These are phyloP conservation scores for Coniochaeta sp. DNA, from an alignment of 2,329 filamentous ascomycete species.

Conservation along the genomic window DNA sequence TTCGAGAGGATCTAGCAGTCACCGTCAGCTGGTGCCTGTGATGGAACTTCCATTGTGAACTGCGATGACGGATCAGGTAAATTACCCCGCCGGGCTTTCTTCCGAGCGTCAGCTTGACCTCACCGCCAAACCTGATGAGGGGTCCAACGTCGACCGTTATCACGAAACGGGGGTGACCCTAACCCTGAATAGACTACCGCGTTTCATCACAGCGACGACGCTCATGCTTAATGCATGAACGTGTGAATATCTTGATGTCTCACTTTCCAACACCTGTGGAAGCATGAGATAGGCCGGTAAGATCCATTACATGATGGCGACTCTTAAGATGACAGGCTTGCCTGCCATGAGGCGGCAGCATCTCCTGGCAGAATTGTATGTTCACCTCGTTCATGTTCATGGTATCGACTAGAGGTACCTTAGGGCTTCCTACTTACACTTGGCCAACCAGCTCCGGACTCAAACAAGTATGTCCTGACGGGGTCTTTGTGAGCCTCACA, in stretches of 20 bases:
- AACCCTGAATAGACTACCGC: background rate
- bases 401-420: too few species aligned
- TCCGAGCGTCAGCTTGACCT: background rate
- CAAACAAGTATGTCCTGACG: slow-evolving; percentile 74
- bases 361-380: slow-evolving; percentile 75
- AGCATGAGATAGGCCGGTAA: background rate
- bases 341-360: slow-evolving; percentile 64
- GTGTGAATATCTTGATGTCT: slow-evolving; percentile 3
- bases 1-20: too few species aligned
- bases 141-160: background rate
- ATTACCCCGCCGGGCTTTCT: background rate
- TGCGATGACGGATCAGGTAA: too few species aligned
- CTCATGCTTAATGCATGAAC: background rate
- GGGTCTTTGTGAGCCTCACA: slow-evolving; percentile 78
- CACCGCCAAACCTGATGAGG: background rate
- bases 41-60: too few species aligned
- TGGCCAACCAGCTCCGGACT: slow-evolving; percentile 64
- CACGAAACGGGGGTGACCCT: background rate
- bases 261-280: background rate
- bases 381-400: slow-evolving; percentile 8
- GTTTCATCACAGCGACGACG: background rate
- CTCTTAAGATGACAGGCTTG: slow-evolving; percentile 35
- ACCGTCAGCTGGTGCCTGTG: too few species aligned
- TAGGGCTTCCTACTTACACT: background rate
- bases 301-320: slow-evolving; percentile 28